Evolutionary conservation across 371 early-diverging fungal species (phyloP).

Genomic region (Syncephalastrum racemosum): DNA sequence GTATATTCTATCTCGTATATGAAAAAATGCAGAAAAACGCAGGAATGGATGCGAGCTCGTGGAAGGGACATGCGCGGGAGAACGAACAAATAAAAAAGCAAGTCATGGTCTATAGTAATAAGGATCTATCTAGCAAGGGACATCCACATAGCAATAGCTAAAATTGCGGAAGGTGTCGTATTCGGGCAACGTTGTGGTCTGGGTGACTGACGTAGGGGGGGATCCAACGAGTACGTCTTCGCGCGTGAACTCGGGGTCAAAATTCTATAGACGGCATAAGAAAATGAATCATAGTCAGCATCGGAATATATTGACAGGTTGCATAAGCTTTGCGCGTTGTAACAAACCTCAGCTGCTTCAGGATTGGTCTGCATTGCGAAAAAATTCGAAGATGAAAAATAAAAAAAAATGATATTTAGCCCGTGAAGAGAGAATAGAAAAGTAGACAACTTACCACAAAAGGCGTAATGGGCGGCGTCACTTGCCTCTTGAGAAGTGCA

Average conservation of each 20-base stretch:
- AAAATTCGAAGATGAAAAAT: conserved; percentile 13
- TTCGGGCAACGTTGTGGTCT: not conserved
- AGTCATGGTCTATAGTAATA: too few relatives aligned
- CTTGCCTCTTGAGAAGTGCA: conserved; percentile 54
- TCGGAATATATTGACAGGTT: not conserved
- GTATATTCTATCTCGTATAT: too few relatives aligned
- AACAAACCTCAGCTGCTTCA: conserved; percentile 42
- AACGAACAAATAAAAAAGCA: too few relatives aligned
- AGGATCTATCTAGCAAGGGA: conserved; percentile 1
- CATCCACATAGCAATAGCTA: conserved; percentile 27
- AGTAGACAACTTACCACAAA: conserved; percentile 51
- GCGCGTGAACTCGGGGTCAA: conserved; percentile 33
- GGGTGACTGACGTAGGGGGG: conserved; percentile 6
- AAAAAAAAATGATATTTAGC: conserved; percentile 12
- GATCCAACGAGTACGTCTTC: conserved; percentile 17
- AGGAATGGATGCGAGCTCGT: too few relatives aligned
- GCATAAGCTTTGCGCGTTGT: conserved; percentile 1
- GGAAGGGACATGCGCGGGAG: too few relatives aligned
- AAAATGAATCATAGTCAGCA: too few relatives aligned
- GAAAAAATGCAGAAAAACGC: too few relatives aligned
- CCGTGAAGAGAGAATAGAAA: conserved; percentile 59
- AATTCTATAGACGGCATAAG: conserved; percentile 23
- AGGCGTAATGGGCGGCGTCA: conserved; percentile 79
- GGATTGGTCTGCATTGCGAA: conserved; percentile 33
- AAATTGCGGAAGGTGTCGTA: conserved; percentile 32